phyloP scores from a whole-genome alignment of 2,329 filamentous ascomycete species.

The Colletotrichum shisoi region DNA sequence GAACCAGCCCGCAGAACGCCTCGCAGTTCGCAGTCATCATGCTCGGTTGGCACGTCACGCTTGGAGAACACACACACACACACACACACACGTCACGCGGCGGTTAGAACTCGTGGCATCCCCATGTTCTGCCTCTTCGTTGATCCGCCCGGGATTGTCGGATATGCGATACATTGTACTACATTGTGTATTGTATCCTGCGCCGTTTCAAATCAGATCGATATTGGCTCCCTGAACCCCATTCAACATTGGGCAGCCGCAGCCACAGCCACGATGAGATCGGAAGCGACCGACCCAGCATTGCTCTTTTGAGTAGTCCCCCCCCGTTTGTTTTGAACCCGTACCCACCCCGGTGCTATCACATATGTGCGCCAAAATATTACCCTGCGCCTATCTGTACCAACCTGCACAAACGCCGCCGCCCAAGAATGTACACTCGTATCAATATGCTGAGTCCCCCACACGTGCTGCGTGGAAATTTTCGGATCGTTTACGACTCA shows the following conservation, averaged over 20 bases:
- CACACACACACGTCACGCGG: not conserved
- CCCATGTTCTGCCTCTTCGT: not conserved
- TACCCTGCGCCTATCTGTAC: not conserved
- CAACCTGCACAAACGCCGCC: not conserved
- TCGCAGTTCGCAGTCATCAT: not conserved
- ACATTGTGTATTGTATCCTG: not conserved
- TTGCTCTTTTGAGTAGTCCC: not conserved
- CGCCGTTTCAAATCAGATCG: not conserved
- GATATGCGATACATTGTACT: not conserved
- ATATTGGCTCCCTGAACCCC: not conserved
- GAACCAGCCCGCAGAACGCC: conserved; percentile 4
- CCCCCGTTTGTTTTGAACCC: not conserved
- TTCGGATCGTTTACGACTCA: not conserved
- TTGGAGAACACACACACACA: no score
- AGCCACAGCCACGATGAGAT: not conserved
- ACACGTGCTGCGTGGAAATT: not conserved
- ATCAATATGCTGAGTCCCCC: not conserved
- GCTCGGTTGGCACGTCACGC: not conserved
- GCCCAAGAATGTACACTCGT: not conserved
- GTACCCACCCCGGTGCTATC: not conserved
- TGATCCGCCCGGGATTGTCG: not conserved
- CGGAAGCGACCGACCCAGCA: no score
- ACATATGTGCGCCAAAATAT: not conserved
- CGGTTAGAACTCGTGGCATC: not conserved
- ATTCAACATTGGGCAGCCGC: no score